Percentiles rank a stretch among this genome's conserved stretches.
Evolutionary conservation across 116 monocot species (phyloP).

Genomic region (Trichopus zeylanicus): DNA sequence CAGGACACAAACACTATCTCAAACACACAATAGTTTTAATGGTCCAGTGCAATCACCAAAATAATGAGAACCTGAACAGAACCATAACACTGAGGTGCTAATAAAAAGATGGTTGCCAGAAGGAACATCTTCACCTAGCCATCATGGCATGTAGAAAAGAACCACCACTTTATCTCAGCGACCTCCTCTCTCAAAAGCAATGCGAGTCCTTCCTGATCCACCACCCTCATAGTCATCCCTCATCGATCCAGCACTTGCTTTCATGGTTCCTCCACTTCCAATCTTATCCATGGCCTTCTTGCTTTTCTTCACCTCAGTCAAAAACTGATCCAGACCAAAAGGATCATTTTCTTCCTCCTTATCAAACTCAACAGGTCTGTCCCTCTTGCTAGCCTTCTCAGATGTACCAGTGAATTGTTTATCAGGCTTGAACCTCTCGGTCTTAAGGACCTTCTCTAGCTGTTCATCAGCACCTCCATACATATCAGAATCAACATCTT

Average conservation of each 20-base stretch:
- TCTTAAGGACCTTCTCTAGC: constrained; percentile 86
- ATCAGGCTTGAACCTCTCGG: constrained; percentile 92
- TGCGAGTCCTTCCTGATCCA: constrained; percentile 78
- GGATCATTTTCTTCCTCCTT: constrained; percentile 92
- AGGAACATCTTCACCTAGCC: too few relatives aligned
- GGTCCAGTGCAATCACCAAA: too few relatives aligned
- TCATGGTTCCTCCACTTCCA: constrained; percentile 93
- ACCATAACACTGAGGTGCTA: too few relatives aligned
- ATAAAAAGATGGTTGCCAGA: too few relatives aligned
- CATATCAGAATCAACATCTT: constrained; percentile 76
- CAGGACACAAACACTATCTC: too few relatives aligned
- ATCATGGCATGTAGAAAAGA: background rate
- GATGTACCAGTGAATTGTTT: constrained; percentile 77
- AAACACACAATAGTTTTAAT: too few relatives aligned
- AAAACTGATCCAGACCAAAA: constrained; percentile 88
- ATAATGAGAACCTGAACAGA: too few relatives aligned
- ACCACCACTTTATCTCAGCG: background rate
- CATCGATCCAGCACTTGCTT: constrained; percentile 76
- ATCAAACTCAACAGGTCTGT: constrained; percentile 86
- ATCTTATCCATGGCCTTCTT: constrained; percentile 80
- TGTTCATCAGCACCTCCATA: constrained; percentile 95
- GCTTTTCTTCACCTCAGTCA: constrained; percentile 69
- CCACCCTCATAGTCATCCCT: constrained; percentile 89
- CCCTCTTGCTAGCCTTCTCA: constrained; percentile 71
- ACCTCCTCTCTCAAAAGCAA: constrained; percentile 58